Percentiles rank a stretch among this genome's conserved stretches.
phyloP scores from a whole-genome alignment of 306 rosid genomes.

The Clitoria ternatea region DNA sequence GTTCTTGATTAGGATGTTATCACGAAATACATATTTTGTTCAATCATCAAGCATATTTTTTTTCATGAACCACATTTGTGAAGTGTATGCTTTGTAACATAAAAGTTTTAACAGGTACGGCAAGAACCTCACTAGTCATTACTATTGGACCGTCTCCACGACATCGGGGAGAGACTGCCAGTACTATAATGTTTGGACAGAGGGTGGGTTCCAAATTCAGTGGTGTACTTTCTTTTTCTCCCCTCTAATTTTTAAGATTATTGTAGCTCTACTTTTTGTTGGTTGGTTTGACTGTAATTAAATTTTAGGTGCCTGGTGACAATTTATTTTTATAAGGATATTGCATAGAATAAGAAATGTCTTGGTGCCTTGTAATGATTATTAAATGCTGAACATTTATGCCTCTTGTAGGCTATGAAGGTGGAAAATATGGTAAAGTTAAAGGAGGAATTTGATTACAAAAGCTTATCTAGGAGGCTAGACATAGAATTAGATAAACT shows the following conservation, averaged over 20 bases:
- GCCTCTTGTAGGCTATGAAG: constrained; percentile 83
- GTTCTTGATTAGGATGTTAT: constrained; percentile 7
- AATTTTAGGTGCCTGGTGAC: neutral
- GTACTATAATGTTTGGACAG: constrained; percentile 98
- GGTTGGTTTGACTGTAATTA: constrained; percentile 3
- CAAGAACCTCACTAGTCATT: constrained; percentile 90
- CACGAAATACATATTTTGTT: constrained; percentile 17
- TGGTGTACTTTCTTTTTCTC: constrained; percentile 4
- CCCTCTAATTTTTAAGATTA: constrained; percentile 3
- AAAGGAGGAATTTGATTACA: constrained; percentile 97
- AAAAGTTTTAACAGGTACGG: constrained; percentile 67
- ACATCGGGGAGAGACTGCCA: constrained; percentile 96
- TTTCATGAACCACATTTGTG: constrained; percentile 12
- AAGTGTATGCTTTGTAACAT: constrained; percentile 27
- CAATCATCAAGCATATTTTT: neutral
- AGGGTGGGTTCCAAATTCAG: constrained; percentile 56
- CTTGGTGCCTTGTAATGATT: constrained; percentile 1
- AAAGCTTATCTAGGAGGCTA: constrained; percentile 86
- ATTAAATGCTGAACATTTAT: constrained; percentile 29
- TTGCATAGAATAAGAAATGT: constrained; percentile 17
- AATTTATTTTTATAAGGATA: constrained; percentile 1
- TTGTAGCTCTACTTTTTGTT: constrained; percentile 15
- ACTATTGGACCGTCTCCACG: constrained; percentile 97
- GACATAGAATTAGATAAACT: constrained; percentile 91
- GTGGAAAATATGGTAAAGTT: constrained; percentile 96